Evolutionary conservation across 176 grass and related monocot species (phyloP), one percentile per base, ranked within the genome.

Genomic region (Poa pratensis): DNA sequence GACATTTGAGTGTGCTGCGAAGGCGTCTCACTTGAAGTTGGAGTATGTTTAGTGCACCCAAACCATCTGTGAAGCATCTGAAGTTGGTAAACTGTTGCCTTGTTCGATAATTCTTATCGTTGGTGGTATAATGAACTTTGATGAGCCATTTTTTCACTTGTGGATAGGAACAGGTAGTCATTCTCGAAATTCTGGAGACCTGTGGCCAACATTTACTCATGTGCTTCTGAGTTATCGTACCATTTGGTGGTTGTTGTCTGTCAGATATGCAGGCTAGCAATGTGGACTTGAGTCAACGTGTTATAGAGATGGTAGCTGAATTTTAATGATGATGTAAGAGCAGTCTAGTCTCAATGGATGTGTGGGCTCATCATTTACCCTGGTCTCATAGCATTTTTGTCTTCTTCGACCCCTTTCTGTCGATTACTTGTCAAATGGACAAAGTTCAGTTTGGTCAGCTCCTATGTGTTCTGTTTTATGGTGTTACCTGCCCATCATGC

Each of bases 271-370:
- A 57, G 12, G 59, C 32, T 11, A 23, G 27, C 26, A 83, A 50
- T 82, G 71, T 18, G 22, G 22, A 14, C 43, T 46, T 72, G 64
- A 63, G 12, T 61, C 55, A 65, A 34, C 39, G 59, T 77, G 26
- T 76, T 69, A 30, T 40, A 2, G 55, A 70, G 70, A 76, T 70
- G 53, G 27, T 71, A 65, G 37, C 46, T 13, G 61, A 80, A 83
- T 22, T 32, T 85, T 72, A 76, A 69, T 52, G 74, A 61, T 85
- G 52, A 18, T 40, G 34, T 22, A 22, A 51, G 82, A 80, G 26
- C 34, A 85, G 26, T 6, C 66, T 75, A 49, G 35, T 76, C 19
- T 68, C 26, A 50, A 67, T 68, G 60, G 1, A 39, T 37, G 50
- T 30, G 27, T 59, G 40, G 18, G 10, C 22, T 18, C 54, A 18